Base-by-base conservation (phyloP, 768 basidiomycete species). In the Boletus rubroflammeus region DNA sequence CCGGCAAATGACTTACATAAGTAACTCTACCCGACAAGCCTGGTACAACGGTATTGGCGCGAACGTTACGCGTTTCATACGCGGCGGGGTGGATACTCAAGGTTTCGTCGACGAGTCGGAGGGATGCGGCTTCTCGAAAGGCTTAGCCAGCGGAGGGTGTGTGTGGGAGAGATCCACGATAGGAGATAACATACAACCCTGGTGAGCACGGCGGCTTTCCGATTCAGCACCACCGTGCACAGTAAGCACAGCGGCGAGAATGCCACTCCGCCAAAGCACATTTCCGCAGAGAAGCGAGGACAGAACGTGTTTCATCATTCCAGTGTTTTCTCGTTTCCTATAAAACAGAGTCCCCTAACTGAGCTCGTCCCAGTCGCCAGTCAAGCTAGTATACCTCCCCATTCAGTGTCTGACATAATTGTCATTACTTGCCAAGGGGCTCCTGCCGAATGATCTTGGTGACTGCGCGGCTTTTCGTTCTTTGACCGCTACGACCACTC, bases 281-380 rank as follows among this genome's bases (percentile, higher is more conserved):
- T 62, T 42, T 50, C 60, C 62, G 61, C 44, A 65, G 25, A 7
- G n/a, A 39, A n/a, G 52, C 29, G 52, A 56, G 60, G 60, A 54
- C 7, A 5, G 48, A 53, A 47, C 57, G 54, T 62, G 57, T 51
- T 26, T 23, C 35, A 38, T 26, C 47, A 5, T 38, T 52, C 32
- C 31, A 25, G 54, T n/a, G n/a, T n/a, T n/a, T 5, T 14, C 6
- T 5, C 15, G 17, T 35, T 44, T 17, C 34, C 35, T 63, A 62
- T 62, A 63, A 51, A 56, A 7, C 5, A 0, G 21, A 3, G 23
- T n/a, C 10, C 42, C n/a, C n/a, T n/a, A n/a, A 25, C 5, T 6
- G 32, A 41, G 21, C 17, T 39, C 28, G n/a, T 35, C 34, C 5
- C 11, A 8, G 21, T 40, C 19, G 38, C 31, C n/a, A 7, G 15